Base-by-base conservation (phyloP, 2,329 filamentous ascomycete genomes). In the Colletotrichum costaricense region DNA sequence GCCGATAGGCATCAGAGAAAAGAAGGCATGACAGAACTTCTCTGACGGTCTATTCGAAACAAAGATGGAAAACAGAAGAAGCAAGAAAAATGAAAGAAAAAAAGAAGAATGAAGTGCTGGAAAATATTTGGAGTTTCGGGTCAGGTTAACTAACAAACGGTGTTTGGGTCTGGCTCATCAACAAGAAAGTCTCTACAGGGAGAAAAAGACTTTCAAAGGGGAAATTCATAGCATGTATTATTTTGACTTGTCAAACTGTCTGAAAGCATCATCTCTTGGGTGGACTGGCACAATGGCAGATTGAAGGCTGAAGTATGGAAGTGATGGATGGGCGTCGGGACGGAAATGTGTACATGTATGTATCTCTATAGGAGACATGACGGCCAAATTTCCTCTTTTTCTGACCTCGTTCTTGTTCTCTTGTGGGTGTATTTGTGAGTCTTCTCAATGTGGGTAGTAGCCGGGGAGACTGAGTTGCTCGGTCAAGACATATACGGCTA, bases 1-100 rank as follows among this genome's bases (percentile, higher is more conserved):
- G 71, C 81, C 85, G 0, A 78, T 83, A 26, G 54, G 54, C 55
- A 38, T 73, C 33, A 60, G 46, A 57, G 64, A 46, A 49, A 30
- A 59, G 35, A 58, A 59, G 64, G 64, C 38, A 33, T 49, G 33
- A 42, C 22, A 49, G 55, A n/a, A 59, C 24, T 59, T 11, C 8
- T 30, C 8, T 30, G 30, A 33, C 30, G 2, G 30, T 33, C 30
- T 33, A 33, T 33, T 33, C 30, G 30, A 33, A 11, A 14, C 14
- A 11, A 42, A 42, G 38, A 16, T 16, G 38, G 38, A 6, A 6
- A 11, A 16, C 16, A 42, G 14, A 46, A 42, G 16, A 16, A 42
- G 38, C 8, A 19, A 42, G 14, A 5, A 42, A 46, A 46, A 33
- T 4, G 38, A 42, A 46, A n/a, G 8, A 46, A n/a, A 11, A 49